Evolutionary conservation across 202 grass and related monocot genomes (phyloP).

Genomic region (Musa balbisiana): DNA sequence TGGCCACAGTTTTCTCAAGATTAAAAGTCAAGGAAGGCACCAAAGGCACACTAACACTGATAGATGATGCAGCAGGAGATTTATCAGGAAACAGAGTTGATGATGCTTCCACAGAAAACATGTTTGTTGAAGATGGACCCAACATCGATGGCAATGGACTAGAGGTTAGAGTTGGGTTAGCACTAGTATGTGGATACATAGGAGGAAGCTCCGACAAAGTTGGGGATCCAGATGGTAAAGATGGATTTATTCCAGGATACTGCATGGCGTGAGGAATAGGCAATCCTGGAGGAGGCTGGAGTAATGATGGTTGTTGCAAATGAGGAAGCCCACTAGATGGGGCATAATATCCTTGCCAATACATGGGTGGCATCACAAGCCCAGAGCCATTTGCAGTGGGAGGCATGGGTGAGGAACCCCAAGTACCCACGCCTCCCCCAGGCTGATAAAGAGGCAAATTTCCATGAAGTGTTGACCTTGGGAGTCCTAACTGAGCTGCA

Average conservation of each 20-base stretch:
- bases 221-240: conserved; percentile 49
- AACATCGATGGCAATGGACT: conserved; percentile 30
- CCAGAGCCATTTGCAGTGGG: conserved; percentile 47
- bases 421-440: conserved; percentile 45
- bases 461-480: conserved; percentile 56
- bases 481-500: conserved; percentile 41
- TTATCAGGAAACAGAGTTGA: conserved; percentile 45
- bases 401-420: conserved; percentile 44
- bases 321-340: conserved; percentile 57
- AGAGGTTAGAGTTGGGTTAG: conserved; percentile 32
- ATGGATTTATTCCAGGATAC: conserved; percentile 61
- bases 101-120: conserved; percentile 39
- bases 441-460: conserved; percentile 68
- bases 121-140: conserved; percentile 29
- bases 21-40: conserved; percentile 26
- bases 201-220: conserved; percentile 62
- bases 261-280: conserved; percentile 55
- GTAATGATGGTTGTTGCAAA: conserved; percentile 53
- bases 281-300: conserved; percentile 42
- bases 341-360: conserved; percentile 81
- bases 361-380: conserved; percentile 65
- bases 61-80: conserved; percentile 27
- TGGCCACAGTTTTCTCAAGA: conserved; percentile 28
- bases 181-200: conserved; percentile 22
- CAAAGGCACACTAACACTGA: conserved; percentile 35